phyloP scores from a whole-genome alignment of 345 rosid species.

The Pistacia integerrima region DNA sequence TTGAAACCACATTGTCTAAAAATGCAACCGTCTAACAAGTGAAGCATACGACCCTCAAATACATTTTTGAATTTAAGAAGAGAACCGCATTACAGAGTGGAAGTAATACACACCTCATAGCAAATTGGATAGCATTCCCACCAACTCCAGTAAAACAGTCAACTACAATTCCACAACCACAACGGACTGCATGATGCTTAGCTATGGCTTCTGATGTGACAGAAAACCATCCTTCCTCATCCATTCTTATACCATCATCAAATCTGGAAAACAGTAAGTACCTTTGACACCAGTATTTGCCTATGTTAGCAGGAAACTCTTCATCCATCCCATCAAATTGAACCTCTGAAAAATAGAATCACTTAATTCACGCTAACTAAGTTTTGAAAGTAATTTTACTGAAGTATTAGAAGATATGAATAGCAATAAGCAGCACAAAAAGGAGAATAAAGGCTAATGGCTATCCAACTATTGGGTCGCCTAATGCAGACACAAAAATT shows the following conservation, averaged over 20 bases:
- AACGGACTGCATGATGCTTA: constrained; percentile 76
- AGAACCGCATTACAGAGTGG: neutral
- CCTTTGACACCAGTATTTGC: constrained; percentile 90
- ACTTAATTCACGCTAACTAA: neutral
- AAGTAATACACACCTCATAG: constrained; percentile 49
- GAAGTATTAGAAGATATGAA: neutral
- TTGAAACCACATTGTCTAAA: neutral
- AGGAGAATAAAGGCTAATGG: neutral
- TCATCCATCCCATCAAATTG: constrained; percentile 37
- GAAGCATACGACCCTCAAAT: neutral
- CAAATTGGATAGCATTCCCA: constrained; percentile 94
- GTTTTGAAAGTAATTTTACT: neutral
- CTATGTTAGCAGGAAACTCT: constrained; percentile 44
- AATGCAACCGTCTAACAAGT: neutral
- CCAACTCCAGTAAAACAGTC: constrained; percentile 96
- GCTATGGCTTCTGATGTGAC: constrained; percentile 93
- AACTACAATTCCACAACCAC: constrained; percentile 55
- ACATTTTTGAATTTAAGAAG: constrained; percentile 1
- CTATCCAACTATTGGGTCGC: neutral
- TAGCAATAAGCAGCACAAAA: neutral
- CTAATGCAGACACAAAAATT: neutral
- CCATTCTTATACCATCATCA: constrained; percentile 86
- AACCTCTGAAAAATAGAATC: constrained; percentile 44
- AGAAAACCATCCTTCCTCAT: constrained; percentile 99
- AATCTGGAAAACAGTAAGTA: constrained; percentile 76